These are phyloP conservation scores for Fusarium nelsonii DNA, from an alignment of 2,329 filamentous ascomycete species.

Conservation along the genomic window DNA sequence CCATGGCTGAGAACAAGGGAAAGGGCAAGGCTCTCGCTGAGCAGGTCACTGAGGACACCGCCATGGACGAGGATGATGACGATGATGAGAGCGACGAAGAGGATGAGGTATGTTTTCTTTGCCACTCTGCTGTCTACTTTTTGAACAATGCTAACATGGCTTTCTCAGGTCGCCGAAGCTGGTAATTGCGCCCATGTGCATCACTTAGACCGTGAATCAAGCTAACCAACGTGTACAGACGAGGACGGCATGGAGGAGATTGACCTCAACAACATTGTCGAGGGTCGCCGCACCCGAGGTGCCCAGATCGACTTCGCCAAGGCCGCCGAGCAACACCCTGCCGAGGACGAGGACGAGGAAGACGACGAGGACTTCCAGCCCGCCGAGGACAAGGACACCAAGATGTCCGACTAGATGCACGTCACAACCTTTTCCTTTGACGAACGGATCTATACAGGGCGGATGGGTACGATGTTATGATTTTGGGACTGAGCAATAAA, in stretches of 20 bases:
- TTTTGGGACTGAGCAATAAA: slow-evolving; percentile 36
- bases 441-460: slow-evolving; percentile 3
- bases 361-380: slow-evolving; percentile 79
- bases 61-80: slow-evolving; percentile 82
- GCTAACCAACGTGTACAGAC: slow-evolving; percentile 64
- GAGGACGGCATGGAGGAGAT: slow-evolving; percentile 93
- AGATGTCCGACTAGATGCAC: slow-evolving; percentile 66
- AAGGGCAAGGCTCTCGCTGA: slow-evolving; percentile 82
- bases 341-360: slow-evolving; percentile 83
- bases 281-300: slow-evolving; percentile 85
- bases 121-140: background rate
- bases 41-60: slow-evolving; percentile 67
- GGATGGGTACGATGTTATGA: slow-evolving; percentile 42
- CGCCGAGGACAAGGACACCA: slow-evolving; percentile 68
- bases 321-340: slow-evolving; percentile 82
- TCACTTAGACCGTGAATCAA: slow-evolving; percentile 24
- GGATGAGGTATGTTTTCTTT: slow-evolving; percentile 47
- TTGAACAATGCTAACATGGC: slow-evolving; percentile 43
- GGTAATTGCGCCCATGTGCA: slow-evolving; percentile 43
- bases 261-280: slow-evolving; percentile 87
- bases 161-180: slow-evolving; percentile 47
- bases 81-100: slow-evolving; percentile 55
- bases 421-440: slow-evolving; percentile 2
- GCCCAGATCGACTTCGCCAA: slow-evolving; percentile 94
- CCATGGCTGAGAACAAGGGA: slow-evolving; percentile 75